phyloP scores from a whole-genome alignment of 2,329 filamentous ascomycete genomes.

The Onygena corvina region DNA sequence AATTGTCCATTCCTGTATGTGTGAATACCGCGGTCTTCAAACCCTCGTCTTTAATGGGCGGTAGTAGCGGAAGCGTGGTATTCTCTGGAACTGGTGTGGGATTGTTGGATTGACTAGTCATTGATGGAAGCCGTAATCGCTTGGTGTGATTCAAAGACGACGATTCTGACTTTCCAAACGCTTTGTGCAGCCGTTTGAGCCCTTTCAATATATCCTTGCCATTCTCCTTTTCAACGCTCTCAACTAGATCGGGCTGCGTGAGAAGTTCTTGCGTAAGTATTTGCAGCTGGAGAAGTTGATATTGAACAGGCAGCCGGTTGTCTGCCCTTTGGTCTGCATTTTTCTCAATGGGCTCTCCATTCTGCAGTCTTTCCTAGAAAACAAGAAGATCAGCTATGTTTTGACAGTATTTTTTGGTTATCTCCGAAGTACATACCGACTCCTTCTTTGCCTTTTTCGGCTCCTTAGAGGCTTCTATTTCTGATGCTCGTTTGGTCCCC shows the following conservation, averaged over 20 bases:
- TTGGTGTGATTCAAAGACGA: constrained; percentile 7
- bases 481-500: constrained; percentile 11
- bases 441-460: constrained; percentile 9
- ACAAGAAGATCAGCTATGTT: background rate
- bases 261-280: constrained; percentile 19
- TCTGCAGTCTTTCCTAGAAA: background rate
- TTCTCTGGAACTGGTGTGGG: background rate
- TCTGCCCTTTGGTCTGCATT: background rate
- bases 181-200: background rate
- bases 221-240: background rate
- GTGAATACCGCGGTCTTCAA: constrained; percentile 56
- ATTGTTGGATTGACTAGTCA: background rate
- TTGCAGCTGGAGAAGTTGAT: constrained; percentile 17
- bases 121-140: background rate
- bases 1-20: constrained; percentile 44
- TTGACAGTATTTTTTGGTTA: background rate
- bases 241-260: constrained; percentile 14
- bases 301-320: constrained; percentile 3
- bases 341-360: background rate
- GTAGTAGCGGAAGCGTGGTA: constrained; percentile 33
- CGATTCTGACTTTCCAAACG: constrained; percentile 4
- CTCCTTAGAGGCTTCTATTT: constrained; percentile 2
- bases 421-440: constrained; percentile 5
- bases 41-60: constrained; percentile 46
- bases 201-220: background rate